These are phyloP conservation scores for Talaromyces atroroseus DNA, from an alignment of 2,329 filamentous ascomycete genomes.

Conservation along the genomic window DNA sequence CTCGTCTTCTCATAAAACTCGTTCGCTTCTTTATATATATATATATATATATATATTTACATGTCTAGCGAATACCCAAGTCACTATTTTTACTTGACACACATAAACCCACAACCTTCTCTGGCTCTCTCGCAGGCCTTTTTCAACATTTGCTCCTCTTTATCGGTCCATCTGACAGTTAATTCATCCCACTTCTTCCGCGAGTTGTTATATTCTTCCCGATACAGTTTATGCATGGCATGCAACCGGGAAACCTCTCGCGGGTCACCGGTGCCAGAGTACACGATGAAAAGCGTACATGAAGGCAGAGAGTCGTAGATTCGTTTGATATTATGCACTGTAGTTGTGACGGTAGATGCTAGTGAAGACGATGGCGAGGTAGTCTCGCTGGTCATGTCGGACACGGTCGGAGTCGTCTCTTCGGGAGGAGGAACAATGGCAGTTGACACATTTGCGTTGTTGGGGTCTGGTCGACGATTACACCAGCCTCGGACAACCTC, in stretches of 20 bases:
- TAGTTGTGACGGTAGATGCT: constrained; percentile 43
- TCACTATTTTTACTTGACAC: constrained; percentile 52
- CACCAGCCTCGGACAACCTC: constrained; percentile 58
- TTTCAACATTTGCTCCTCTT: constrained; percentile 56
- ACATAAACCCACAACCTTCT: constrained; percentile 54
- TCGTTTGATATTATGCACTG: constrained; percentile 46
- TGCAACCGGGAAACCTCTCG: constrained; percentile 53
- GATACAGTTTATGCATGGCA: constrained; percentile 50
- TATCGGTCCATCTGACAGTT: constrained; percentile 60
- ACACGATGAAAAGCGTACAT: constrained; percentile 58
- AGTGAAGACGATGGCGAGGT: constrained; percentile 28
- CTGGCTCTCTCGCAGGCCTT: constrained; percentile 53
- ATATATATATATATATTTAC: background rate
- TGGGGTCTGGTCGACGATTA: constrained; percentile 44
- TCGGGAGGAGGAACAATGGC: constrained; percentile 22
- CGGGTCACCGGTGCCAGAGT: constrained; percentile 60
- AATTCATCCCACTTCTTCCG: constrained; percentile 59
- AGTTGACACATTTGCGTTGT: constrained; percentile 37
- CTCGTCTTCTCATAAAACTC: background rate
- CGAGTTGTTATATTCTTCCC: constrained; percentile 51
- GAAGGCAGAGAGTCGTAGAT: constrained; percentile 54
- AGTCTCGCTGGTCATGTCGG: background rate
- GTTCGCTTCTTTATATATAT: background rate
- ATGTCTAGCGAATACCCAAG: background rate
- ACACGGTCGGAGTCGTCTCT: constrained; percentile 17